Conservation (phyloP, 2,329 filamentous ascomycete genomes). For the Emergomyces pasteurianus region DNA sequence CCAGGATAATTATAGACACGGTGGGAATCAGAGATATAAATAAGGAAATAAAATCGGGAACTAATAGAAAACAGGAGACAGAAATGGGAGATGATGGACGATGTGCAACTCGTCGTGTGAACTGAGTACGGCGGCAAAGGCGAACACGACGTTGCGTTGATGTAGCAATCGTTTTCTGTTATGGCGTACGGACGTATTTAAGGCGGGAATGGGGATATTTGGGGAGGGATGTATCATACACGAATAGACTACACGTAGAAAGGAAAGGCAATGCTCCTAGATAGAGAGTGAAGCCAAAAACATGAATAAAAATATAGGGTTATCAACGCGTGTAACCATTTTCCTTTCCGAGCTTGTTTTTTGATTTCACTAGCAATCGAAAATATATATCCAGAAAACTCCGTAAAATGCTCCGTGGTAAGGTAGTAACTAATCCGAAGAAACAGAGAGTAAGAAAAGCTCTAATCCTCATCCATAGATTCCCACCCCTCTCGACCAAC, state of each 20-base stretch:
- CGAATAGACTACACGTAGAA: background rate
- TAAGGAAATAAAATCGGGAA: background rate
- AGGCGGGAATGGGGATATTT: background rate
- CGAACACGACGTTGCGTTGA: background rate
- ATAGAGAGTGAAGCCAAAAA: background rate
- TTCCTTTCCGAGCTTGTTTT: background rate
- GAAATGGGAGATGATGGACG: background rate
- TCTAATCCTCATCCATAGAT: constrained; percentile 42
- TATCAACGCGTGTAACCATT: background rate
- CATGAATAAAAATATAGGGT: too few species aligned
- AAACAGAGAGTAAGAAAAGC: constrained; percentile 7
- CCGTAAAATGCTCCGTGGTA: background rate
- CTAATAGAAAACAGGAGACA: background rate
- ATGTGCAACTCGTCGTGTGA: too few species aligned
- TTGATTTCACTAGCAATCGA: background rate
- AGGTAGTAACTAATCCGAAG: background rate
- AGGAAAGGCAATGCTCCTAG: background rate
- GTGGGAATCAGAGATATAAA: background rate
- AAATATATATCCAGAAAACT: background rate
- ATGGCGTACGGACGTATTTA: background rate
- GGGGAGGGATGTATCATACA: background rate
- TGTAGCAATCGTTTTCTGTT: background rate
- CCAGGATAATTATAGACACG: background rate
- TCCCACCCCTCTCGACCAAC: constrained; percentile 40
- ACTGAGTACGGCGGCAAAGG: too few species aligned